phyloP scores from a whole-genome alignment of 1,139 yeast genomes.

The Kodamaea sp. region DNA sequence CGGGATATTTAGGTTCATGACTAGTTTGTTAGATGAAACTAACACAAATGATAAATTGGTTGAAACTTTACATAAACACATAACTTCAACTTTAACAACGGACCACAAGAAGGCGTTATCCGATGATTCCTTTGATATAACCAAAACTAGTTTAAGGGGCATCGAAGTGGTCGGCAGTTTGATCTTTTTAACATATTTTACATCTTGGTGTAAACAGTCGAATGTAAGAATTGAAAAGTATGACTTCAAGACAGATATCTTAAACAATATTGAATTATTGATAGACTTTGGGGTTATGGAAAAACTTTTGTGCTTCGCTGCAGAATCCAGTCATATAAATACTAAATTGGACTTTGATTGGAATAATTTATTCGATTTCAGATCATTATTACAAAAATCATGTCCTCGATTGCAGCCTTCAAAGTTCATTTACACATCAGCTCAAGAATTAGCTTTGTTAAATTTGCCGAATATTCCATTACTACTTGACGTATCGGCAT shows the following conservation, averaged over 20 bases:
- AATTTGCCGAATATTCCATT: conserved; percentile 21
- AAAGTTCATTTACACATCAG: conserved; percentile 30
- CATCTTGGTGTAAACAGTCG: conserved; percentile 64
- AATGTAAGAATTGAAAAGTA: conserved; percentile 47
- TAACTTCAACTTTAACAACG: conserved; percentile 10
- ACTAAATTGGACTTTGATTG: conserved; percentile 32
- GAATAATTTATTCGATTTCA: conserved; percentile 57
- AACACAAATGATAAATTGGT: conserved; percentile 22
- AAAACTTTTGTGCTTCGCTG: conserved; percentile 63
- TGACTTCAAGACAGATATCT: conserved; percentile 45
- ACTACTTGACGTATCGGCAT: conserved; percentile 20
- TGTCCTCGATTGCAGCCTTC: conserved; percentile 53
- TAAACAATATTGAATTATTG: conserved; percentile 36
- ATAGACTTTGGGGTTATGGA: conserved; percentile 72
- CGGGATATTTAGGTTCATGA: conserved; percentile 45
- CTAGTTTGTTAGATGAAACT: conserved; percentile 19
- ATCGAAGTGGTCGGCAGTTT: conserved; percentile 47
- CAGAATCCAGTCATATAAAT: conserved; percentile 52
- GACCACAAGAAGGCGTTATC: conserved; percentile 17
- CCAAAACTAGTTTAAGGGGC: conserved; percentile 52
- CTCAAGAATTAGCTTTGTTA: conserved; percentile 23
- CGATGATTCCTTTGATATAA: conserved; percentile 32
- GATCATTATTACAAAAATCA: conserved; percentile 63
- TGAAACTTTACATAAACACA: conserved; percentile 25
- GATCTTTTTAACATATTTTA: conserved; percentile 60